These are phyloP conservation scores for Naganishia vaughanmartiniae DNA, from an alignment of 768 basidiomycete species.

Conservation along the genomic window DNA sequence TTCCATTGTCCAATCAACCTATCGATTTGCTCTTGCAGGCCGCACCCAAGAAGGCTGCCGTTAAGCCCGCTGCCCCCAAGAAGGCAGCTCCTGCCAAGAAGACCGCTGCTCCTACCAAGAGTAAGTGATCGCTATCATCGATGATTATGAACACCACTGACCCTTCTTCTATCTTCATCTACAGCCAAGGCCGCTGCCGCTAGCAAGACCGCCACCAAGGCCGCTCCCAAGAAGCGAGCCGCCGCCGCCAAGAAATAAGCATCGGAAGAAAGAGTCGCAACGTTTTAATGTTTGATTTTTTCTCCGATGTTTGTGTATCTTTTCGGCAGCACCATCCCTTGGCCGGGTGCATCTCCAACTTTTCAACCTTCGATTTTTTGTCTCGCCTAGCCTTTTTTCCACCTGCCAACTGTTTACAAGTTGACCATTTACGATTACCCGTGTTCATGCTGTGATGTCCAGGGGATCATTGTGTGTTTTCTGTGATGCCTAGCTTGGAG, in stretches of 20 bases:
- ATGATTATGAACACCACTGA: background rate
- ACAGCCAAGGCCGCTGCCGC: conserved; percentile 43
- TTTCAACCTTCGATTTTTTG: conserved; percentile 28
- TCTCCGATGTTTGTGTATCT: background rate
- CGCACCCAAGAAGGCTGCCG: conserved; percentile 36
- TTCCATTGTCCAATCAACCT: background rate
- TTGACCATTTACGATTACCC: conserved; percentile 8
- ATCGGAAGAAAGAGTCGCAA: background rate
- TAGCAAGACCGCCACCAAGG: conserved; percentile 41
- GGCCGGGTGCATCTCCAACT: conserved; percentile 14
- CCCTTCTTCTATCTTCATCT: background rate
- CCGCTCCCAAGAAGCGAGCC: conserved; percentile 36
- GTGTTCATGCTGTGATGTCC: background rate
- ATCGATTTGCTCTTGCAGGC: conserved; percentile 25
- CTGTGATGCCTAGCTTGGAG: background rate
- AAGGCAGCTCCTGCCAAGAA: conserved; percentile 53
- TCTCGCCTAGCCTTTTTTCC: background rate
- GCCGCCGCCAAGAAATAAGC: conserved; percentile 29
- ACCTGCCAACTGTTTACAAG: background rate
- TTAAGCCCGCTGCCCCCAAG: conserved; percentile 44
- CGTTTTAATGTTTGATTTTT: background rate
- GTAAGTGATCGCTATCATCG: conserved; percentile 20
- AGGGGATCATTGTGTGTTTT: background rate
- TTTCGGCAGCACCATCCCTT: conserved; percentile 1
- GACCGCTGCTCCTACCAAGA: conserved; percentile 57